Conservation (phyloP, 2,329 filamentous ascomycete species). For the Microcyclospora pomicola region DNA sequence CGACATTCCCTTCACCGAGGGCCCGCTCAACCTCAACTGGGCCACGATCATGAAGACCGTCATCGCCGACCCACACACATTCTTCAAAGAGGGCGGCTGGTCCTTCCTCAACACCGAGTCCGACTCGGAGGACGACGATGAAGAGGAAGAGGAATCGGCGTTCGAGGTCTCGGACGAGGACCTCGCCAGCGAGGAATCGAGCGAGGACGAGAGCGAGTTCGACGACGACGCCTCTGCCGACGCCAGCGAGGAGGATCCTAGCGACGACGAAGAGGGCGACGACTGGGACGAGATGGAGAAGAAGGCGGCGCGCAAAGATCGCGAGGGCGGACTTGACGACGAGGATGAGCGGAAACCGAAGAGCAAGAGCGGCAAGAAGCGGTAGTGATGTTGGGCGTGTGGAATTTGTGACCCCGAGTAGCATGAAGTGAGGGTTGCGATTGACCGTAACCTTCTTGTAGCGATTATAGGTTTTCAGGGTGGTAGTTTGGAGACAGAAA, state of each 20-base stretch:
- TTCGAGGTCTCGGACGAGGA: conserved; percentile 87
- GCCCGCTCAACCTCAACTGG: conserved; percentile 96
- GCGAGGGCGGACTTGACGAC: conserved; percentile 39
- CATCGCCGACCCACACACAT: conserved; percentile 79
- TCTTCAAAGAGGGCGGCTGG: conserved; percentile 94
- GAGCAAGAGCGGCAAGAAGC: conserved; percentile 9
- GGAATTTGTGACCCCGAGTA: too few species aligned
- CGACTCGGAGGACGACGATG: conserved; percentile 64
- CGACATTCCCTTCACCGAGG: conserved; percentile 87
- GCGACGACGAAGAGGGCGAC: conserved; percentile 55
- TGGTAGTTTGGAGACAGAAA: too few species aligned
- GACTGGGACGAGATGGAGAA: conserved; percentile 88
- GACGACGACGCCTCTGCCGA: conserved; percentile 78
- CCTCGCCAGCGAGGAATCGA: conserved; percentile 59
- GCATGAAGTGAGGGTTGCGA: too few species aligned
- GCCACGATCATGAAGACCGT: conserved; percentile 99
- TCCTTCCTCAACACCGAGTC: conserved; percentile 78
- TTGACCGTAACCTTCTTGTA: too few species aligned
- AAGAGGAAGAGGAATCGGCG: conserved; percentile 75
- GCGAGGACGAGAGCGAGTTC: conserved; percentile 84
- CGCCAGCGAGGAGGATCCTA: conserved; percentile 56
- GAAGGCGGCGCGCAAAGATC: conserved; percentile 58
- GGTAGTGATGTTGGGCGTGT: too few species aligned
- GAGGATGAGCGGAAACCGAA: conserved; percentile 41
- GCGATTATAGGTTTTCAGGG: too few species aligned